A percentile compares a stretch with the other conserved stretches of the same genome.
Evolutionary conservation across 1,139 yeast genomes (phyloP).

Genomic region (Taiozyma sp.): DNA sequence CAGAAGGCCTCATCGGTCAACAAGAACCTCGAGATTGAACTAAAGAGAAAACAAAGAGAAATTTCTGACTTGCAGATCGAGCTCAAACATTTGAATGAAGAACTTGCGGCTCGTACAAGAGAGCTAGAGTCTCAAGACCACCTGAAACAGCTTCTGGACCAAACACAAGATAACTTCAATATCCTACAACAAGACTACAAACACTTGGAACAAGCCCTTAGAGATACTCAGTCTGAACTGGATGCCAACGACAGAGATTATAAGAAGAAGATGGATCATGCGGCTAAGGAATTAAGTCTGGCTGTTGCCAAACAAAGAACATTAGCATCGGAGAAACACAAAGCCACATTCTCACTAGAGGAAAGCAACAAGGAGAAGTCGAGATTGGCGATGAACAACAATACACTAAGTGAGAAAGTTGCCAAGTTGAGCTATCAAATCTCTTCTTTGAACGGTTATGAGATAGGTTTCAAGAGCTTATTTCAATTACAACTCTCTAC

Average conservation of each 20-base stretch:
- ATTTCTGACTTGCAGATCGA: conserved; percentile 15
- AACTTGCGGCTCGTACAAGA: conserved; percentile 12
- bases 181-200: conserved; percentile 30
- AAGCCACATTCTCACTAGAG: conserved; percentile 39
- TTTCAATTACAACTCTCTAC: conserved; percentile 35
- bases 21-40: conserved; percentile 7
- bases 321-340: conserved; percentile 45
- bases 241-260: conserved; percentile 21
- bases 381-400: conserved; percentile 30
- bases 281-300: conserved; percentile 36
- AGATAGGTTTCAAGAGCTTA: conserved; percentile 37
- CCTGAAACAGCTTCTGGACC: conserved; percentile 31
- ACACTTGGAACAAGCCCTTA: conserved; percentile 29
- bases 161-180: conserved; percentile 24
- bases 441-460: conserved; percentile 27
- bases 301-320: conserved; percentile 46
- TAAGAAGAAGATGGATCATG: conserved; percentile 28
- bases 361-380: conserved; percentile 36
- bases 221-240: conserved; percentile 19
- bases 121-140: conserved; percentile 25
- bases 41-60: conserved; percentile 20
- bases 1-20: conserved; percentile 1
- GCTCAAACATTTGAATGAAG: conserved; percentile 13
- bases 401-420: conserved; percentile 33
- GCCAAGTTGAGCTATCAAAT: conserved; percentile 20